Percentiles rank a stretch among this genome's conserved stretches.
These are phyloP conservation scores for Hymenoscyphus linearis DNA, from an alignment of 2,329 filamentous ascomycete species.

Conservation along the genomic window DNA sequence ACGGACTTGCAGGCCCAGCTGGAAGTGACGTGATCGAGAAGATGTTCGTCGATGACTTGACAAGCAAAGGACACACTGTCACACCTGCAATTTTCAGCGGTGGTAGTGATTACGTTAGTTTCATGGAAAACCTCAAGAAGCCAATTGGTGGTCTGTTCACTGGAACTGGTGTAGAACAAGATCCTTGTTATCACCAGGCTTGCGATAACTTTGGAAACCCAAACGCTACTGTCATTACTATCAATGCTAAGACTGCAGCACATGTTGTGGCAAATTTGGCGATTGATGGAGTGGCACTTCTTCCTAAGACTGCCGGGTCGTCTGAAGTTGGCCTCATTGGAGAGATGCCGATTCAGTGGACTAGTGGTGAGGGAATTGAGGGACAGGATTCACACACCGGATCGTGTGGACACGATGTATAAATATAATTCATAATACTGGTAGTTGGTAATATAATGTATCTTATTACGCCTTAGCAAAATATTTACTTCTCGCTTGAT, in stretches of 20 bases:
- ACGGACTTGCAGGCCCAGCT: constrained; percentile 47
- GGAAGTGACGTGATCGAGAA: constrained; percentile 51
- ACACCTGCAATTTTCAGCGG: constrained; percentile 10
- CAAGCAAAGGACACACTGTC: constrained; percentile 8
- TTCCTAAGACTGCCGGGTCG: constrained; percentile 4
- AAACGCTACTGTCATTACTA: constrained; percentile 12
- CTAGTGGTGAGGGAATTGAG: constrained; percentile 1
- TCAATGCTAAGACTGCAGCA: constrained; percentile 16
- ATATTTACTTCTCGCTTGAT: no score
- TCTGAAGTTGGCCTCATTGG: constrained; percentile 4
- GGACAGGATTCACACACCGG: constrained; percentile 6
- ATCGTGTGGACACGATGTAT: constrained; percentile 10
- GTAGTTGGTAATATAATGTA: background rate
- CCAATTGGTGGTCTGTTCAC: constrained; percentile 14
- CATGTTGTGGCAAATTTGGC: constrained; percentile 13
- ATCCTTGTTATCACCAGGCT: constrained; percentile 17
- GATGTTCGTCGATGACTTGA: constrained; percentile 39
- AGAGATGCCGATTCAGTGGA: constrained; percentile 11
- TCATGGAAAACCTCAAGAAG: constrained; percentile 11
- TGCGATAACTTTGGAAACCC: constrained; percentile 15
- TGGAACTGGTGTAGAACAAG: constrained; percentile 12
- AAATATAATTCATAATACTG: background rate
- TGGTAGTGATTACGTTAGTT: constrained; percentile 13
- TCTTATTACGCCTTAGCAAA: background rate
- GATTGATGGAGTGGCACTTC: constrained; percentile 9